Evolutionary conservation across 2,329 filamentous ascomycete genomes (phyloP), one percentile per base, ranked within the genome.

Genomic region (Ophiocordyceps unilateralis): DNA sequence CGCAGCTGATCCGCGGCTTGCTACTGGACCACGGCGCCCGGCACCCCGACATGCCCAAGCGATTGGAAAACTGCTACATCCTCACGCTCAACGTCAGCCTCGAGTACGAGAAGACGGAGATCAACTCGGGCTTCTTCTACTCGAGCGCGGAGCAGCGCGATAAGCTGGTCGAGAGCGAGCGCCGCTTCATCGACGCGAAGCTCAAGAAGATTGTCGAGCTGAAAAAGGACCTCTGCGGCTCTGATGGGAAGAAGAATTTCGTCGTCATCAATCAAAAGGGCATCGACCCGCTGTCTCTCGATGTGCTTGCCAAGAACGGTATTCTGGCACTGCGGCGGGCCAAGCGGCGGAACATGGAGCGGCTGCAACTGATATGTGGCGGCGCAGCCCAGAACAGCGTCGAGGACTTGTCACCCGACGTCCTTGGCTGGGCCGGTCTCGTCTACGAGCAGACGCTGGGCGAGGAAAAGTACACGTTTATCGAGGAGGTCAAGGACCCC

Each of bases 211-310:
- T 98, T 60, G 84, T 98, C 12, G 89, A 95, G 52, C 70, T 98
- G 50, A 98, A 98, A 77, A 93, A 96, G 70, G 78, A 93, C 63
- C 86, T 96, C 14, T 98, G 91, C 63, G 91, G 89, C 24, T 82
- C 79, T 53, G 91, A 96, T 55, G 78, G 81, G 9, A 91, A 85
- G 67, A 95, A 96, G 73, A 81, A 83, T 55, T 98, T 98, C 59
- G 91, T 96, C 50, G 81, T 98, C 56, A 85, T 98, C 65, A 98
- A 98, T 70, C 91, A 98, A 66, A 98, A 98, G 74, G 91, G 91
- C 48, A 98, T 98, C 53, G 91, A 98, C 60, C 91, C 91, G 20
- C 71, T 98, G 48, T 95, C 88, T 43, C 73, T 98, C 51, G 91
- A 98, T 55, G 87, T 98, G 12, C 70, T 98, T 45, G 88, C 91